These are phyloP conservation scores for Suhomyces ambrosiae DNA, from an alignment of 1,139 yeast species.

Conservation along the genomic window DNA sequence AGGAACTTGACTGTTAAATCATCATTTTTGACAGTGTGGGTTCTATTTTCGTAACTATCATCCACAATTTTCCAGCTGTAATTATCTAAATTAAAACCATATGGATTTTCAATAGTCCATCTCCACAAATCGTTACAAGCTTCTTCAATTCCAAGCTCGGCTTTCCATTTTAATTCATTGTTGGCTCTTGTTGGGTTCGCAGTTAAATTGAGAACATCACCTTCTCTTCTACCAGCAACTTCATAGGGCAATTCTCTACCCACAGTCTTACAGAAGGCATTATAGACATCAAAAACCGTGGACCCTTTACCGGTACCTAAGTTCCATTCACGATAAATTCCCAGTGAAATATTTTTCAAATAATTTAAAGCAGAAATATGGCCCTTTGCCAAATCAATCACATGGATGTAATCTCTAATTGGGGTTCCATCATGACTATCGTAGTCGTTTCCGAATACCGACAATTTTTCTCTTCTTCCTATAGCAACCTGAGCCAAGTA, in stretches of 20 bases:
- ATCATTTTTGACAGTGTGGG: slow-evolving; percentile 40
- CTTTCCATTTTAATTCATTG: slow-evolving; percentile 65
- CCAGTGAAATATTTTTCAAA: slow-evolving; percentile 35
- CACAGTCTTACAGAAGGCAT: slow-evolving; percentile 69
- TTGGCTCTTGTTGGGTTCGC: slow-evolving; percentile 73
- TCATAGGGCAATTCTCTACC: slow-evolving; percentile 68
- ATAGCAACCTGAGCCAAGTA: slow-evolving; percentile 77
- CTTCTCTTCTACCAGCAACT: slow-evolving; percentile 68
- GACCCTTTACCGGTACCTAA: slow-evolving; percentile 81
- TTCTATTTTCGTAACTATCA: slow-evolving; percentile 34
- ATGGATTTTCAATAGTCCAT: slow-evolving; percentile 74
- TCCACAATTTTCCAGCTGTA: slow-evolving; percentile 35
- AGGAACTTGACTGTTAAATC: slow-evolving; percentile 46
- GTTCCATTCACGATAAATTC: slow-evolving; percentile 77
- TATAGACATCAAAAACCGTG: slow-evolving; percentile 72
- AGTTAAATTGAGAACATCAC: slow-evolving; percentile 76
- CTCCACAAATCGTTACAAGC: slow-evolving; percentile 79
- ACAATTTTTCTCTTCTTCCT: slow-evolving; percentile 67
- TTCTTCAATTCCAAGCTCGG: slow-evolving; percentile 55
- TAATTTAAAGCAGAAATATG: slow-evolving; percentile 72
- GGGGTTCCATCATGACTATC: slow-evolving; percentile 78
- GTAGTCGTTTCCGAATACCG: slow-evolving; percentile 70
- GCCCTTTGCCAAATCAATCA: slow-evolving; percentile 79
- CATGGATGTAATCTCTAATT: slow-evolving; percentile 80
- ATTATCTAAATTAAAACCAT: slow-evolving; percentile 52